phyloP scores from a whole-genome alignment of 768 basidiomycete genomes.

The Hypholoma fasciculare region DNA sequence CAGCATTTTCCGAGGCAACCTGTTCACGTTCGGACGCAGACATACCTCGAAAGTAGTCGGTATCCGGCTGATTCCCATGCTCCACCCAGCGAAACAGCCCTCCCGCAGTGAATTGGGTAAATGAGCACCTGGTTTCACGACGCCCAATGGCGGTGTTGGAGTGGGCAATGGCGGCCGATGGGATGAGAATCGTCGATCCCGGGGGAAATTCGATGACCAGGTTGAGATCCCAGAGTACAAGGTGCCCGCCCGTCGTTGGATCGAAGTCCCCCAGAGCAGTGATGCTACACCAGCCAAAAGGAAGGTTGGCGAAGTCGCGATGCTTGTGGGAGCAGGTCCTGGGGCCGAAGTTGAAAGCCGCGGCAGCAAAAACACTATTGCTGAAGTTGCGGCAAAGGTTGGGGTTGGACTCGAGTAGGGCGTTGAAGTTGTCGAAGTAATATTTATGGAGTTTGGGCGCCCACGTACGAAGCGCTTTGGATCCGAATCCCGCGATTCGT shows the following conservation, averaged over 20 bases:
- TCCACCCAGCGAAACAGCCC: conserved; percentile 12
- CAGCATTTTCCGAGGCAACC: neutral
- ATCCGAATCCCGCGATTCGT: conserved; percentile 9
- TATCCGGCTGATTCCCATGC: neutral
- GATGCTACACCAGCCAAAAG: neutral
- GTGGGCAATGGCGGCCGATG: conserved; percentile 8
- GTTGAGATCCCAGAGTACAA: conserved; percentile 3
- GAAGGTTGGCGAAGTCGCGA: conserved; percentile 2
- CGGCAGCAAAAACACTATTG: conserved; percentile 2
- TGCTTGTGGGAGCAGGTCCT: neutral
- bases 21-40: neutral
- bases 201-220: conserved; percentile 6
- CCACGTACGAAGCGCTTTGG: neutral
- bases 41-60: neutral
- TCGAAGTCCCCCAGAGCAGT: conserved; percentile 5
- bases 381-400: neutral
- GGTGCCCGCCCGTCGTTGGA: neutral
- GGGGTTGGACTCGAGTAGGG: neutral
- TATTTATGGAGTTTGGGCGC: conserved; percentile 6
- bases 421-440: neutral
- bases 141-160: conserved; percentile 5
- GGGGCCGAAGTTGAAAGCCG: neutral
- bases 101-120: conserved; percentile 10
- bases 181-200: conserved; percentile 8
- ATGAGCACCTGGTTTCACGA: conserved; percentile 4